These are phyloP conservation scores for Blumeria graminis DNA, from an alignment of 2,329 filamentous ascomycete genomes.

Conservation along the genomic window DNA sequence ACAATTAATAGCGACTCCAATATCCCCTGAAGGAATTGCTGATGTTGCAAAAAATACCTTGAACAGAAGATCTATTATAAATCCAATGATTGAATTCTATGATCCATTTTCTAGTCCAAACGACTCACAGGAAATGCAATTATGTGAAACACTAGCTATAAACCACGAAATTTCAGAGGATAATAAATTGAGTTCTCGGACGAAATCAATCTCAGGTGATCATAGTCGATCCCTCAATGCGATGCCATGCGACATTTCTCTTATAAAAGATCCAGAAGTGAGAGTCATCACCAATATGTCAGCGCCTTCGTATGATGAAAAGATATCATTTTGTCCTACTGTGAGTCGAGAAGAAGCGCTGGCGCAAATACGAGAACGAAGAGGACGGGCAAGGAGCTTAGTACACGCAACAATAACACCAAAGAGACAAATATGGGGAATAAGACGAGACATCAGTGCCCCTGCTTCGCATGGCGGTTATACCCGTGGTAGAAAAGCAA, in stretches of 20 bases:
- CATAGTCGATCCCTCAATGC: background rate
- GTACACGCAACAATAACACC: constrained; percentile 38
- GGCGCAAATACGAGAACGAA: constrained; percentile 47
- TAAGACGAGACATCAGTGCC: constrained; percentile 13
- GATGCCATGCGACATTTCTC: background rate
- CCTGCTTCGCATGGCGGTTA: constrained; percentile 11
- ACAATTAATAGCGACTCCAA: background rate
- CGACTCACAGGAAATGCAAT: background rate
- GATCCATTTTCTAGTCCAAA: background rate
- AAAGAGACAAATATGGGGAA: constrained; percentile 18
- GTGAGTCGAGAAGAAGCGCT: constrained; percentile 53
- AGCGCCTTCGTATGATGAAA: no score
- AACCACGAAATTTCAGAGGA: background rate
- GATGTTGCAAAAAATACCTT: background rate
- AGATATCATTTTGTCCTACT: constrained; percentile 15
- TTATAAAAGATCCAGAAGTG: background rate
- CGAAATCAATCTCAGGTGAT: no score
- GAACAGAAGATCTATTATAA: background rate
- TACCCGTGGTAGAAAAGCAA: constrained; percentile 7
- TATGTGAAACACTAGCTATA: background rate
- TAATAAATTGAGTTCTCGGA: no score
- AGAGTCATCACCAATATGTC: no score
- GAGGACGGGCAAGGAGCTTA: constrained; percentile 46
- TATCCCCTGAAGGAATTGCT: constrained; percentile 18
- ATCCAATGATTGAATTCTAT: no score